Evolutionary conservation across 2,329 filamentous ascomycete species (phyloP), one percentile per base, ranked within the genome.

Genomic region (Endothia cerciana): DNA sequence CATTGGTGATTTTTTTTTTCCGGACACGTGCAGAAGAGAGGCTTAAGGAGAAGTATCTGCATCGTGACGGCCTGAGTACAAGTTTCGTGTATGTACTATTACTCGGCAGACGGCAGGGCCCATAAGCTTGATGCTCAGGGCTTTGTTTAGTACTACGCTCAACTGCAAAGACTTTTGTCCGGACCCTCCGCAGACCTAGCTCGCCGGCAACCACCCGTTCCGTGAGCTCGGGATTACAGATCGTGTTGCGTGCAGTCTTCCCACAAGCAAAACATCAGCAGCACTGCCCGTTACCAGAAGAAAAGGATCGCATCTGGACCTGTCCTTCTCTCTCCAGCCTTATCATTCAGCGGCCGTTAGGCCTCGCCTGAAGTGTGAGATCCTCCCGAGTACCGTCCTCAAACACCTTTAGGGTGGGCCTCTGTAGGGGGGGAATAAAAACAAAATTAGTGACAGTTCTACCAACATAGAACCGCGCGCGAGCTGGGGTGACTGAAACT

Each of bases 311-410:
- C 30, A 47, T 28, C n/a, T 57, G 4, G 5, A 36, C 4, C 28
- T 19, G 30, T 19, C 30, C 5, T 55, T 51, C 7, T 43, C 41
- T 43, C 19, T 13, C 19, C 41, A 19, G 41, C 33, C 6, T 43
- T 4, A 11, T 15, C n/a, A 13, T 8, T 61, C 33, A 55, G 28
- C 47, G 60, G 45, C 47, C 49, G 36, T 30, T 62, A n/a, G 60
- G 10, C 28, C 17, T 28, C 33, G 7, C 5, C 40, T 33, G 47
- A 15, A 62, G 36, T 7, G 60, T 62, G 15, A 65, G 47, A 17
- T 60, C 56, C 45, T 66, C 60, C 22, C 64, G 64, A 6, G 60
- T 51, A n/a, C 64, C 64, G n/a, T 66, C 64, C 47, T 66, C 64
- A 33, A 56, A 64, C 1, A 66, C 19, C 40, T 66, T 66, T 8